phyloP scores from a whole-genome alignment of 495 filamentous ascomycete species.

The Penicillium ucsense region DNA sequence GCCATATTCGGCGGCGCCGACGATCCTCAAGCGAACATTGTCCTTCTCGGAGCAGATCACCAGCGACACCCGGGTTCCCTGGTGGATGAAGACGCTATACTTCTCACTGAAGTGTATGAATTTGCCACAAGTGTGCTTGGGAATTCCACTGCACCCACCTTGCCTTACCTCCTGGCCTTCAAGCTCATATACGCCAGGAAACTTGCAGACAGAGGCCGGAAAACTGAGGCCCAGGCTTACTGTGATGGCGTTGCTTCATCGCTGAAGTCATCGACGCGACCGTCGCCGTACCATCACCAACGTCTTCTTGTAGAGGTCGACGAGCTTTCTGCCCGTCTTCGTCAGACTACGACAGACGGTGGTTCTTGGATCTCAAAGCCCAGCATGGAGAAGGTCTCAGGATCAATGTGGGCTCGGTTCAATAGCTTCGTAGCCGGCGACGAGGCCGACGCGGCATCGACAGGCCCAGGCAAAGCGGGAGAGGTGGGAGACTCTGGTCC shows the following conservation, averaged over 20 bases:
- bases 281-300: constrained; percentile 74
- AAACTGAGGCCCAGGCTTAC: constrained; percentile 78
- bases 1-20: constrained; percentile 72
- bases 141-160: constrained; percentile 42
- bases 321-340: constrained; percentile 71
- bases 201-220: constrained; percentile 73
- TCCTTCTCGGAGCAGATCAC: constrained; percentile 78
- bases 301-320: constrained; percentile 66
- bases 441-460: constrained; percentile 55
- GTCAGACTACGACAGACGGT: constrained; percentile 68
- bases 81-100: constrained; percentile 70
- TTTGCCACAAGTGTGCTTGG: constrained; percentile 63
- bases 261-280: constrained; percentile 71
- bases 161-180: constrained; percentile 79
- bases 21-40: constrained; percentile 67
- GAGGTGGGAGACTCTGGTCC: constrained; percentile 55
- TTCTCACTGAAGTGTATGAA: constrained; percentile 90
- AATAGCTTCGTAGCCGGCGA: constrained; percentile 93
- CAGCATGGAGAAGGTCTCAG: constrained; percentile 89
- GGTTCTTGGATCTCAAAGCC: constrained; percentile 80
- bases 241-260: constrained; percentile 76
- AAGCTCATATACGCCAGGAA: constrained; percentile 79
- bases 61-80: constrained; percentile 52
- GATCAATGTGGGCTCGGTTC: constrained; percentile 78
- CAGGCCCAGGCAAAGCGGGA: constrained; percentile 46